Base-by-base conservation (phyloP, 2,329 filamentous ascomycete species). In the Blastomyces percursus region DNA sequence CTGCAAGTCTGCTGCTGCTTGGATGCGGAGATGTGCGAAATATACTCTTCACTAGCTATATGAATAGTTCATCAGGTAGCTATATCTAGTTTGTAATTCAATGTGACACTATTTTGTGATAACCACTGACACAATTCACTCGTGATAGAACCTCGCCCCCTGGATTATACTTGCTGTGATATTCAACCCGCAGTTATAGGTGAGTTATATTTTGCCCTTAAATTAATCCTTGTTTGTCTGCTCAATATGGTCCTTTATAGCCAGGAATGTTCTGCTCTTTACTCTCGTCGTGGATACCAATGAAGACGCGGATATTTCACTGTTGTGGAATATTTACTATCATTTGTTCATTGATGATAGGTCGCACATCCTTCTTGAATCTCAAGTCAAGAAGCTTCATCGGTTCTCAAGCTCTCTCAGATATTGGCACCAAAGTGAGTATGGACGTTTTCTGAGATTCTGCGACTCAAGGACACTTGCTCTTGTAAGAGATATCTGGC, bases 111-210 rank as follows among this genome's bases (percentile, higher is more conserved):
- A 32, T 32, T 5, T 2, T 30, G 19, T 59, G 19, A 21, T 27
- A 32, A 48, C 46, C 21, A 27, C 42, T 30, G 24, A 44, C 42
- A 21, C 40, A n/a, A 27, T 21, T 35, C 5, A 5, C 38, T 11
- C 24, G 4, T 30, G 27, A 56, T 59, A 63, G 64, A 63, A 51
- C 35, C 44, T 19, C 61, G 80, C 51, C 77, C 76, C 48, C 70
- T 84, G 4, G 81, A 84, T 65, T 72, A 86, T 52, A 86, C 84
- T 1, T 83, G 78, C 62, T 85, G 83, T 68, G 83, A 86, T 68
- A 66, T 75, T 54, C 75, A 83, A 35, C 71, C 78, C 14, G 77
- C 76, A 21, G 74, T 83, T 59, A 73, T 84, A 58, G 81, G 82
- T 83, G 67, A 60, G 76, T 21, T 19, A 3, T 57, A 19, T 5